Percentiles rank a stretch among this genome's conserved stretches.
These are phyloP conservation scores for Malus asiatica DNA, from an alignment of 306 rosid species.

Conservation along the genomic window DNA sequence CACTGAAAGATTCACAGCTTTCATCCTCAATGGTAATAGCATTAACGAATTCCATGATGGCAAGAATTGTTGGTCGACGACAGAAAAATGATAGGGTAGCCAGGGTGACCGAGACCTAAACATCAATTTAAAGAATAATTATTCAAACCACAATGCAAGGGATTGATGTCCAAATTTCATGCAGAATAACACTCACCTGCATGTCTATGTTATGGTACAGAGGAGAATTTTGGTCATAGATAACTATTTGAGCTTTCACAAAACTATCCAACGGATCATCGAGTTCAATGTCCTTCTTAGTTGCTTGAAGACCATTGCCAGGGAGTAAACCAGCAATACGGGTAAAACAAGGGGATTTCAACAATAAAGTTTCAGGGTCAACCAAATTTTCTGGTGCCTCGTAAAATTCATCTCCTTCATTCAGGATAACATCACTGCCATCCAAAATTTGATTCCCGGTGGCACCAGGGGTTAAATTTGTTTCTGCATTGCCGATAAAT, in stretches of 20 bases:
- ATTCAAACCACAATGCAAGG: constrained; percentile 1
- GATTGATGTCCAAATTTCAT: constrained; percentile 14
- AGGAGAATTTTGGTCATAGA: constrained; percentile 70
- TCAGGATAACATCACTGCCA: constrained; percentile 24
- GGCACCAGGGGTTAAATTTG: constrained; percentile 32
- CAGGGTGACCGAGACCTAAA: constrained; percentile 76
- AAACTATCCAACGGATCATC: constrained; percentile 63
- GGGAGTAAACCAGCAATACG: constrained; percentile 81
- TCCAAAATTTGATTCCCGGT: constrained; percentile 30
- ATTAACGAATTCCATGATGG: constrained; percentile 81
- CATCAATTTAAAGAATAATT: constrained; percentile 9
- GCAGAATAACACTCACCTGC: constrained; percentile 48
- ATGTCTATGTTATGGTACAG: constrained; percentile 59
- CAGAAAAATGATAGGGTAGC: constrained; percentile 86
- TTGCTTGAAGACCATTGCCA: constrained; percentile 30
- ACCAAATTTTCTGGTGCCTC: constrained; percentile 83
- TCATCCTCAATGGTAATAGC: constrained; percentile 64
- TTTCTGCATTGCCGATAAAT: constrained; percentile 48
- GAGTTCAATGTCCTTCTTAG: constrained; percentile 35
- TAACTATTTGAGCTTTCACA: constrained; percentile 81
- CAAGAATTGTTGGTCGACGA: constrained; percentile 81
- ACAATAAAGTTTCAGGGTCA: constrained; percentile 36
- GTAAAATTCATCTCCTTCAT: constrained; percentile 72
- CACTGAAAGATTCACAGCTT: constrained; percentile 37
- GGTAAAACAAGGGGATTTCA: constrained; percentile 49